Conservation (phyloP, 2,329 filamentous ascomycete species). For the Elsinoe batatas region DNA sequence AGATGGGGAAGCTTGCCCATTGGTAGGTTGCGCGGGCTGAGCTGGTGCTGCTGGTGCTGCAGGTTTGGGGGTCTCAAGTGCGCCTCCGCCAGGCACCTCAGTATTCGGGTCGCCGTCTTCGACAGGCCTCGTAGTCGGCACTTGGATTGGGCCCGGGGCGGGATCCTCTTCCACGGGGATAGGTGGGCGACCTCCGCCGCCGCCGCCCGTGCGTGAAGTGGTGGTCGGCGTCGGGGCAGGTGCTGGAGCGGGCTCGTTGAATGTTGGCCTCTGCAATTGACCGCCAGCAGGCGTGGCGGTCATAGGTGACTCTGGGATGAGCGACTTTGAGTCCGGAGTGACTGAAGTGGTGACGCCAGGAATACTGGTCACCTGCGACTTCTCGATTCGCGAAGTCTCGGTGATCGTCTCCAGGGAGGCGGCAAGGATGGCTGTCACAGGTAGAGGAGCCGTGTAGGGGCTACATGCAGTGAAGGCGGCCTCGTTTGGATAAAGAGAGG, state of each 20-base stretch:
- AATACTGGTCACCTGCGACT: background rate
- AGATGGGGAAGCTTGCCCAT: background rate
- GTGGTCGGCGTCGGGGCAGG: background rate
- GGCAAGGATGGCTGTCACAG: background rate
- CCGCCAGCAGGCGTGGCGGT: background rate
- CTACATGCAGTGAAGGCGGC: background rate
- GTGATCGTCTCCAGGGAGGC: constrained; percentile 1
- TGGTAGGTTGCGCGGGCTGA: background rate
- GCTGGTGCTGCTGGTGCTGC: background rate
- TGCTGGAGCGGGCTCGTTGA: background rate
- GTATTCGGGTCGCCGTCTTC: constrained; percentile 30
- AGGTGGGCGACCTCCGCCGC: constrained; percentile 44
- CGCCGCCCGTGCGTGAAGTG: constrained; percentile 39
- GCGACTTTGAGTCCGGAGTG: background rate
- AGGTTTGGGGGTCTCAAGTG: background rate
- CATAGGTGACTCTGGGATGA: background rate
- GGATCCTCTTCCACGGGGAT: constrained; percentile 42
- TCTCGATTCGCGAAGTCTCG: background rate
- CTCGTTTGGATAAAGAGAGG: background rate
- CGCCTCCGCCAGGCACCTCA: background rate
- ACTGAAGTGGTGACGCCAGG: background rate
- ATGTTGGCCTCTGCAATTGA: background rate
- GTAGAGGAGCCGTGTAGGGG: background rate
- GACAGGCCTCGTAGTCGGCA: constrained; percentile 42
- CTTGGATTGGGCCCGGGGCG: constrained; percentile 41